Conservation (phyloP, 2,329 filamentous ascomycete genomes). For the Pseudopyrenochaeta lycopersici region DNA sequence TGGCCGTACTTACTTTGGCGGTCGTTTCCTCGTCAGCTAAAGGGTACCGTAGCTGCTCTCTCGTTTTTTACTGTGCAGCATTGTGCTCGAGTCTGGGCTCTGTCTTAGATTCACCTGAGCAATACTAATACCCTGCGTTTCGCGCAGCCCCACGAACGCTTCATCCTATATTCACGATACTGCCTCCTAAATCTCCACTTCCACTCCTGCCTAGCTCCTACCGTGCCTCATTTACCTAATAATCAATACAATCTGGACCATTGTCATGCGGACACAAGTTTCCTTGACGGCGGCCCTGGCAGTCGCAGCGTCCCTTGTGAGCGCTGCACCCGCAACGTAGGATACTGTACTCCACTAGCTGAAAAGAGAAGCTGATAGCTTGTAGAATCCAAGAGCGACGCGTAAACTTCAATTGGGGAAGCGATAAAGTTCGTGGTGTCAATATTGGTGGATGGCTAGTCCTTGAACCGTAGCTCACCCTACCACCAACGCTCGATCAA, state of each 20-base stretch:
- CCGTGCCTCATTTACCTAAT: neutral
- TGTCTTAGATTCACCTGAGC: no score
- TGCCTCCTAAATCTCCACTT: neutral
- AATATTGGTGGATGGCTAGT: conserved; percentile 49
- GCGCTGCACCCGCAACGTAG: conserved; percentile 28
- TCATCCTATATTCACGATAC: conserved; percentile 1
- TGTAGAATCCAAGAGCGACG: conserved; percentile 17
- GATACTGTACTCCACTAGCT: neutral
- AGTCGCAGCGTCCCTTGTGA: conserved; percentile 11
- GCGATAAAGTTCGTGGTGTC: conserved; percentile 50
- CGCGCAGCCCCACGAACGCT: conserved; percentile 2
- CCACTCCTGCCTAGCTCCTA: neutral
- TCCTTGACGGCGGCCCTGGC: conserved; percentile 20
- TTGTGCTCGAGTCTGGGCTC: neutral
- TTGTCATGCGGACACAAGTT: conserved; percentile 15
- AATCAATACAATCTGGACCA: neutral
- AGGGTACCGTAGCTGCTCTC: neutral
- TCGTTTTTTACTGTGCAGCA: neutral
- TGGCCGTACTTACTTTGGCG: neutral
- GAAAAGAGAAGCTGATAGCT: neutral
- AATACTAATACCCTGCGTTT: neutral
- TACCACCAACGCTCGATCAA: neutral
- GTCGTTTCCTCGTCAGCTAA: neutral
- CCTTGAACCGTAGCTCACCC: conserved; percentile 35
- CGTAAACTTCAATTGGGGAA: conserved; percentile 53